phyloP scores from a whole-genome alignment of 2,329 filamentous ascomycete species.

The Thermoascus crustaceus region DNA sequence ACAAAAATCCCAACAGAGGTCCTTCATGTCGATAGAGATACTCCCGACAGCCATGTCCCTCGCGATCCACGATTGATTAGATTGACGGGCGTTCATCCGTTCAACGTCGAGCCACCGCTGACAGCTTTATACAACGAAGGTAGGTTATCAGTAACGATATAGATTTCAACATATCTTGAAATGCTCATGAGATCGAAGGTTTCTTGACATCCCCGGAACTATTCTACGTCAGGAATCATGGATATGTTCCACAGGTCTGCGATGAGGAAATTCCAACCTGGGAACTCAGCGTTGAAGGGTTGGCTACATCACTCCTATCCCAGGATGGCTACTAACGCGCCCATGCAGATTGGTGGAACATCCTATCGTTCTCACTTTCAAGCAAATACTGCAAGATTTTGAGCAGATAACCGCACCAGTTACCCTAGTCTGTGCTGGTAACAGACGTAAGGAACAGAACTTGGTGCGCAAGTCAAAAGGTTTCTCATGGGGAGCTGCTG shows the following conservation, averaged over 20 bases:
- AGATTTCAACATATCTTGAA: conserved; percentile 3
- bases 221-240: conserved; percentile 90
- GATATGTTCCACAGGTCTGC: conserved; percentile 65
- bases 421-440: conserved; percentile 86
- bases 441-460: conserved; percentile 88
- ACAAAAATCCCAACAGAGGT: conserved; percentile 51
- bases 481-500: conserved; percentile 87
- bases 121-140: conserved; percentile 63
- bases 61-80: conserved; percentile 76
- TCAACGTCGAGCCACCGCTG: conserved; percentile 81
- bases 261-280: conserved; percentile 68
- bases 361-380: conserved; percentile 63
- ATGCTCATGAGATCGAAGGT: conserved; percentile 40
- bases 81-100: conserved; percentile 80
- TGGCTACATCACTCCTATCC: conserved; percentile 4
- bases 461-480: conserved; percentile 83
- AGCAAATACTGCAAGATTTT: conserved; percentile 63
- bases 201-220: conserved; percentile 82
- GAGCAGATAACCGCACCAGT: conserved; percentile 79
- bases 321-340: conserved; percentile 11
- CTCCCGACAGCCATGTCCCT: conserved; percentile 72
- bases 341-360: conserved; percentile 59
- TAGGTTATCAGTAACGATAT: conserved; percentile 8
- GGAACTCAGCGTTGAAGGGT: conserved; percentile 75
- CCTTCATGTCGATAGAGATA: conserved; percentile 68